Base-by-base conservation (phyloP, 176 grass and related monocot species). In the Pontederia crassipes region DNA sequence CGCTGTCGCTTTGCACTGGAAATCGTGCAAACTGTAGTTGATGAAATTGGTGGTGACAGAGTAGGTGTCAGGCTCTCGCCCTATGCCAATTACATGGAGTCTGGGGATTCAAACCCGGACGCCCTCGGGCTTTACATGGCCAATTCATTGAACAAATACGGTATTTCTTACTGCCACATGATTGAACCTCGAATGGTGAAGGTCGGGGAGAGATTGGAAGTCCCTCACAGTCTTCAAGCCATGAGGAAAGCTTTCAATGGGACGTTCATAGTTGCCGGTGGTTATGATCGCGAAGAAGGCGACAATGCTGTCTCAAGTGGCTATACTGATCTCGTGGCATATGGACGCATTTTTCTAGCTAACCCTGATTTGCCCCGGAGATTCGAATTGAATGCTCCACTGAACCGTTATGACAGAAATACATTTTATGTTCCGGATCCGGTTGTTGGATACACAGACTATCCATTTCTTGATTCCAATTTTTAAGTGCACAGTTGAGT, bases 41-140 rank as follows among this genome's bases (percentile, higher is more conserved):
- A 87, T 66, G 89, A 95, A 71, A 82, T 89, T 69, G 82, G 85
- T 73, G 71, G 85, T 45, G 79, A 83, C 5, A 85, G 62, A 55
- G 85, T 95, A 63, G 85, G 89, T 46, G 86, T 89, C 56, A 80
- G 85, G 64, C 62, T 95, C 11, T 95, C 85, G 2, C 89, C 85
- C n/a, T 89, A 75, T 62, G 74, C 79, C 0, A 73, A 17, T 20
- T 89, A 80, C 58, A 73, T 66, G 5, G 79, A 80, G 8, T 61
- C 76, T 58, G 8, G 56, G 29, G 85, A 95, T 59, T 95, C 82
- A 20, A 55, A 95, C 52, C 82, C 73, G 14, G 74, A 73, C 45
- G 82, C 73, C 69, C 76, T 89, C 68, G 85, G 70, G 2, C 28
- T 89, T n/a, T 78, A 89, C 28, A 78, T 95, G 81, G 89, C 66